Evolutionary conservation across 2,329 filamentous ascomycete genomes (phyloP), one percentile per base, ranked within the genome.

Genomic region (Colletotrichum tanaceti): DNA sequence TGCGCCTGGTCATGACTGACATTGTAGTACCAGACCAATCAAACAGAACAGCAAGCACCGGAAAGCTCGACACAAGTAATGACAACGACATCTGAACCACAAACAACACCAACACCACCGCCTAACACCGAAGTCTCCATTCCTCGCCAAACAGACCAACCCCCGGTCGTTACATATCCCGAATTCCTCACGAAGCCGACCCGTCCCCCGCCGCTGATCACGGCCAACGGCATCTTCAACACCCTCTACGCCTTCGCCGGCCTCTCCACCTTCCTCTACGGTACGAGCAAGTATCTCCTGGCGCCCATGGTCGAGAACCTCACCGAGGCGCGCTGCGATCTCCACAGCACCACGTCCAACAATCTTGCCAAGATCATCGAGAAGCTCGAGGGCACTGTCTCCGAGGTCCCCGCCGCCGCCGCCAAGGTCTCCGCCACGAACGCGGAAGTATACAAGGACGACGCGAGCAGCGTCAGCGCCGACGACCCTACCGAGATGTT

Each of bases 401-500:
- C 90, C 35, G 85, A 86, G 53, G 81, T 92, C 1, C 90, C 91
- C 5, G 71, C 72, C 44, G 73, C 72, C 44, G 73, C 72, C 44
- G 73, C 72, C 49, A 74, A 75, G 63, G 73, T 75, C 50, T 46
- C 72, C 14, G 13, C 41, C 7, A 24, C 43, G 22, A 13, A 71
- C 35, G 60, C 64, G 7, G 61, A 68, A 11, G 47, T 68, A n/a
- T 76, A 47, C 10, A 58, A 65, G 10, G 65, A 70, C 16, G 61
- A 71, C 22, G 77, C 38, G 9, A 60, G 60, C 68, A 73, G 77
- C 50, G 78, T 77, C n/a, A 85, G 82, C 74, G 85, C 81, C 66
- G 86, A 87, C 70, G 89, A 91, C 73, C 92, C 93, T 1, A 89
- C 90, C 1, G 92, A 95, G 78, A 86, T 94, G 70, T 96, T 93